phyloP scores from a whole-genome alignment of 2,329 filamentous ascomycete species.

The Reticulascus tulasneorum region DNA sequence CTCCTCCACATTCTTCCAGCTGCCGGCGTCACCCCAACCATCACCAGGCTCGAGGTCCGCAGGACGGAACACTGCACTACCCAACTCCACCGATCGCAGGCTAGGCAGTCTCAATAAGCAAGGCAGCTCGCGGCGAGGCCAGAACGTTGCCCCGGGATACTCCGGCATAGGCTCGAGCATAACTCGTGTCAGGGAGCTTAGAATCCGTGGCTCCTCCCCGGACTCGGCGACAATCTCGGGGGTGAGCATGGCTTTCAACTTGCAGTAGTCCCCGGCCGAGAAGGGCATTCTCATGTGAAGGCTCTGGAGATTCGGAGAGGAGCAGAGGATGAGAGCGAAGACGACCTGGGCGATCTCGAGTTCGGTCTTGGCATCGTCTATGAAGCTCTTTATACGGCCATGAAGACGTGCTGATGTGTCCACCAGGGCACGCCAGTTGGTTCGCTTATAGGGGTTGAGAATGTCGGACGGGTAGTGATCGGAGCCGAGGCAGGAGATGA shows the following conservation, averaged over 20 bases:
- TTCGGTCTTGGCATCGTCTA: constrained; percentile 7
- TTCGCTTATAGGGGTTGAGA: constrained; percentile 9
- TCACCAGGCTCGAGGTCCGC: constrained; percentile 8
- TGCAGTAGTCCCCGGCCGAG: constrained; percentile 11
- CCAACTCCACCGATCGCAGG: constrained; percentile 10
- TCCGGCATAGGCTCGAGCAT: constrained; percentile 14
- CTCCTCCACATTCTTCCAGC: constrained; percentile 13
- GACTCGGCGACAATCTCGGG: constrained; percentile 11
- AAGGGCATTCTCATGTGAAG: constrained; percentile 13
- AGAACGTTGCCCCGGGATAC: constrained; percentile 10
- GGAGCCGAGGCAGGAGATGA: constrained; percentile 8
- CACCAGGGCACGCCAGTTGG: constrained; percentile 10
- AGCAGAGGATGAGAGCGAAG: constrained; percentile 11
- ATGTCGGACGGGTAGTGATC: constrained; percentile 12
- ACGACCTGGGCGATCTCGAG: constrained; percentile 11
- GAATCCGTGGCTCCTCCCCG: constrained; percentile 8
- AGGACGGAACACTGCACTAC: constrained; percentile 9
- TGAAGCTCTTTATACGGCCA: constrained; percentile 7
- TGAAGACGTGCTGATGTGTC: constrained; percentile 6
- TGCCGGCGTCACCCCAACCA: constrained; percentile 12
- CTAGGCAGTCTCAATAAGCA: constrained; percentile 10
- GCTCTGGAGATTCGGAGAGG: constrained; percentile 8
- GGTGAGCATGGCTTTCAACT: constrained; percentile 11
- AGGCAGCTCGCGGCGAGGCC: constrained; percentile 10
- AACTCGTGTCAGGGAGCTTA: constrained; percentile 11